Percentiles rank a stretch among this genome's conserved stretches.
These are phyloP conservation scores for Lachancea meyersii DNA, from an alignment of 805 yeast genomes.

Conservation along the genomic window DNA sequence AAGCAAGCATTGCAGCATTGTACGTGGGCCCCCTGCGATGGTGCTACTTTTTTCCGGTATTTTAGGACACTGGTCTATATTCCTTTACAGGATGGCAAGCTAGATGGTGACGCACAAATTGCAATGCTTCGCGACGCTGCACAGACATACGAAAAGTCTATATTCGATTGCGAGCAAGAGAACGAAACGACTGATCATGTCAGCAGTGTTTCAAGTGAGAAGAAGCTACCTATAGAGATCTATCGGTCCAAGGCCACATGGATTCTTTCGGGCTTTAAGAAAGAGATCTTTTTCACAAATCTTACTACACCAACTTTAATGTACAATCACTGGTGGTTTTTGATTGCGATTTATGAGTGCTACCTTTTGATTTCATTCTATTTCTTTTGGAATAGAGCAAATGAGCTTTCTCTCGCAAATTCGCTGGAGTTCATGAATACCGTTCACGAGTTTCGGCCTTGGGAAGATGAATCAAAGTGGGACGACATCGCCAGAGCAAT, in stretches of 20 bases:
- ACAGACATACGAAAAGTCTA: not conserved
- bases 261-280: not conserved
- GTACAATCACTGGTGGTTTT: too few species aligned
- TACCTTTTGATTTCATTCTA: not conserved
- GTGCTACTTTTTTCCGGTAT: conserved; percentile 2
- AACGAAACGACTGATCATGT: not conserved
- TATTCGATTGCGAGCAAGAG: not conserved
- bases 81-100: not conserved
- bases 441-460: not conserved
- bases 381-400: not conserved
- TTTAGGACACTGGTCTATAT: not conserved
- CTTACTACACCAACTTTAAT: not conserved
- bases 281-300: not conserved
- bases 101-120: not conserved
- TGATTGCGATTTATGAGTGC: too few species aligned
- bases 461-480: not conserved
- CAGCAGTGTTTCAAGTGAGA: not conserved
- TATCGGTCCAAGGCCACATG: not conserved
- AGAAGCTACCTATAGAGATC: not conserved
- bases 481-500: not conserved
- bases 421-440: not conserved
- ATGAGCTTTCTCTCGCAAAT: not conserved
- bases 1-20: conserved; percentile 3
- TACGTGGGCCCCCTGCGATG: conserved; percentile 10
- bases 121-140: not conserved